Conservation (phyloP, 352 stramenopile species). For the Thraustotheca clavata region DNA sequence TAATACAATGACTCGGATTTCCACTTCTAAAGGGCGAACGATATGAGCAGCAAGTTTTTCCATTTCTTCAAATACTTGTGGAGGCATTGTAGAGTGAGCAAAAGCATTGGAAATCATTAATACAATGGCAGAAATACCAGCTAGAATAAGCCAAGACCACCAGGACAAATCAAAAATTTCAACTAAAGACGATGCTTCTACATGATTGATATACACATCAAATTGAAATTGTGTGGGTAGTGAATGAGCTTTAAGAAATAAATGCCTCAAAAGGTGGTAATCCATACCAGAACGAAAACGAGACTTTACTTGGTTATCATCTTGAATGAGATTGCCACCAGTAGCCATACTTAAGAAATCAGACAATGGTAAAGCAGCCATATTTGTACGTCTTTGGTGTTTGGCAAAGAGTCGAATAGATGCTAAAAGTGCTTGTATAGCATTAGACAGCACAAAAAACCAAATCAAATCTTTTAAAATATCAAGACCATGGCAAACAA, state of each 20-base stretch:
- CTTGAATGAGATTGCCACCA: not conserved
- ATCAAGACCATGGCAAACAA: not conserved
- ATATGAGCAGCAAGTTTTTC: not conserved
- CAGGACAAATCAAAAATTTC: not conserved
- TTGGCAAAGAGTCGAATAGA: not conserved
- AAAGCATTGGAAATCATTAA: not conserved
- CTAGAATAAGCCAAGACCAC: not conserved
- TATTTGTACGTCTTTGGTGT: not conserved
- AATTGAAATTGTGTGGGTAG: not conserved
- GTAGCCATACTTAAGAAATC: not conserved
- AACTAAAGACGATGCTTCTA: not conserved
- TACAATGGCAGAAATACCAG: not conserved
- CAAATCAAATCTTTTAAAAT: not conserved
- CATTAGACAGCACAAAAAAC: not conserved
- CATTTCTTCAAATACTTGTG: not conserved
- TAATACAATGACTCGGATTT: not conserved
- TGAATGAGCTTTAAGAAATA: not conserved
- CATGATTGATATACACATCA: slow-evolving; percentile 4
- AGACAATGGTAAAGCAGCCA: not conserved
- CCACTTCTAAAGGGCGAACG: not conserved
- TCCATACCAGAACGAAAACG: not conserved
- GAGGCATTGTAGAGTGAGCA: not conserved
- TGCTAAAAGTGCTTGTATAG: not conserved
- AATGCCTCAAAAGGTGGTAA: not conserved
- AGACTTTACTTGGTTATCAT: not conserved